Evolutionary conservation across 164 flowering plant genomes (phyloP).

Genomic region (Pachysandra terminalis): DNA sequence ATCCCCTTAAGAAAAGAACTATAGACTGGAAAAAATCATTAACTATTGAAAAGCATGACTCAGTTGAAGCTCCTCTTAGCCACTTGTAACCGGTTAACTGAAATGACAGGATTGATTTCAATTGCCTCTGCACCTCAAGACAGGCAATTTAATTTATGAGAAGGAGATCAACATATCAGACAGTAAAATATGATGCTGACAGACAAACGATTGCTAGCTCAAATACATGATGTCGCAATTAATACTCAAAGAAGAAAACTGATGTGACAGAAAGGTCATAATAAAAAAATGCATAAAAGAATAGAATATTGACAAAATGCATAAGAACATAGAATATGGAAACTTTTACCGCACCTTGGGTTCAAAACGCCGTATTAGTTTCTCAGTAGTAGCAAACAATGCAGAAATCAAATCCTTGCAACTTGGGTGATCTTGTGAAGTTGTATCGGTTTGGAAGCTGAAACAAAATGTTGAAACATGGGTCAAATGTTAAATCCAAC

Average conservation of each 20-base stretch:
- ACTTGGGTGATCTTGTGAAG: slow-evolving; percentile 24
- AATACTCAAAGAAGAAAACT: too few species aligned
- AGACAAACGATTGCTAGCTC: neutral
- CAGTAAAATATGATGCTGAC: neutral
- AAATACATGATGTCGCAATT: neutral
- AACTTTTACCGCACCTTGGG: slow-evolving; percentile 39
- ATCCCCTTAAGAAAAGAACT: slow-evolving; percentile 28
- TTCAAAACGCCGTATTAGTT: slow-evolving; percentile 37
- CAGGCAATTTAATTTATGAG: neutral
- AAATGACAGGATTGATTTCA: slow-evolving; percentile 49
- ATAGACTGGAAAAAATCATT: slow-evolving; percentile 40
- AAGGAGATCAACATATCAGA: neutral
- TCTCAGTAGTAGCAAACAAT: slow-evolving; percentile 44
- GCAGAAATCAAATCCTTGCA: slow-evolving; percentile 41
- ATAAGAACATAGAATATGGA: neutral
- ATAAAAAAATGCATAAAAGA: too few species aligned
- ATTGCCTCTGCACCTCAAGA: slow-evolving; percentile 52
- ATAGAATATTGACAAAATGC: neutral
- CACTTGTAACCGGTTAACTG: slow-evolving; percentile 55
- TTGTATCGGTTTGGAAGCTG: slow-evolving; percentile 31
- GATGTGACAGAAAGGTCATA: neutral
- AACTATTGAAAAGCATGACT: slow-evolving; percentile 39
- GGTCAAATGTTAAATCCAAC: neutral
- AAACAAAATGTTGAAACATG: slow-evolving; percentile 8
- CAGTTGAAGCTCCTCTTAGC: slow-evolving; percentile 57